These are phyloP conservation scores for Alnus rubra DNA, from an alignment of 306 rosid genomes.

Conservation along the genomic window DNA sequence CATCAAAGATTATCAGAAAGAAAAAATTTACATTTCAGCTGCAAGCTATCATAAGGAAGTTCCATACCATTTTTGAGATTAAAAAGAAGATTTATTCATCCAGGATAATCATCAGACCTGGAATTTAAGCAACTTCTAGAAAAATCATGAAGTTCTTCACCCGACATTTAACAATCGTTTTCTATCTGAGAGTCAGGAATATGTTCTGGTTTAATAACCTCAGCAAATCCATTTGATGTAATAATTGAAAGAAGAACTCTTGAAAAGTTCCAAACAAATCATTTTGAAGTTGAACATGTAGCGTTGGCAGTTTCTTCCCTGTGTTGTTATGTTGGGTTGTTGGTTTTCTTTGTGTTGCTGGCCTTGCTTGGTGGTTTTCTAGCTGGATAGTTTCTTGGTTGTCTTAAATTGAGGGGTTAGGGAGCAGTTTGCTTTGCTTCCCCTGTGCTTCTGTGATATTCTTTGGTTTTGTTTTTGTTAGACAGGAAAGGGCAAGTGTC, in stretches of 20 bases:
- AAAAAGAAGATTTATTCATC: not conserved
- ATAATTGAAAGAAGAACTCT: not conserved
- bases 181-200: not conserved
- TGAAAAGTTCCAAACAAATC: not conserved
- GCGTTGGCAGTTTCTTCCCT: too few relatives aligned
- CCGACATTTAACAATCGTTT: not conserved
- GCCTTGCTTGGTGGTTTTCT: too few relatives aligned
- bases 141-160: not conserved
- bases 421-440: too few relatives aligned
- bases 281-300: not conserved
- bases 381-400: too few relatives aligned
- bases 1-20: not conserved
- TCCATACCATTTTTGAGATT: not conserved
- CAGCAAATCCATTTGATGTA: not conserved
- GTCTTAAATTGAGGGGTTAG: too few relatives aligned
- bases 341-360: too few relatives aligned
- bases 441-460: not conserved
- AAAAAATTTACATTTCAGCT: not conserved
- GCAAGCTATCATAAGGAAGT: not conserved
- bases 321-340: too few relatives aligned
- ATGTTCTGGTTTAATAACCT: not conserved
- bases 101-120: not conserved
- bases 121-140: not conserved
- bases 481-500: too few relatives aligned
- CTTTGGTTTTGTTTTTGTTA: not conserved